A percentile compares a stretch with the other conserved stretches of the same genome.
These are phyloP conservation scores for Eragrostis tef DNA, from an alignment of 202 grass and related monocot species.

Conservation along the genomic window DNA sequence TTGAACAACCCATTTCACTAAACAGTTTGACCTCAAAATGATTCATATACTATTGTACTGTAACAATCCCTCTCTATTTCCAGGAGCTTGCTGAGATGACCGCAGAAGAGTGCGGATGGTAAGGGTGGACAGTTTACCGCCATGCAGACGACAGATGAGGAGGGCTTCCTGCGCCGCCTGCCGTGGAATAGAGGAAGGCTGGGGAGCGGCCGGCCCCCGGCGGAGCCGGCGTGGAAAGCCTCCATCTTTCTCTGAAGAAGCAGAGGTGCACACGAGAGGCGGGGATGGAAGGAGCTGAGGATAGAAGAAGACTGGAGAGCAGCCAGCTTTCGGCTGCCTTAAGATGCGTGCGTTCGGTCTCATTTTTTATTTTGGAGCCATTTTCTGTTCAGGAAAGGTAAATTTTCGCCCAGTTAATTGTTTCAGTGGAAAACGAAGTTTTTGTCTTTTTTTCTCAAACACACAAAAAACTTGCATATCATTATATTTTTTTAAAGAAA, in stretches of 20 bases:
- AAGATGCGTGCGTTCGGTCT: not conserved
- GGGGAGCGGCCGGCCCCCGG: not conserved
- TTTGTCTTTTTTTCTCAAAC: too few species aligned
- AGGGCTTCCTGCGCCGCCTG: constrained; percentile 43
- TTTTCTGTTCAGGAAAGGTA: too few species aligned
- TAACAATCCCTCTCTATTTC: not conserved
- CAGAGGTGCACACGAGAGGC: constrained; percentile 4
- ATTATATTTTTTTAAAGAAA: too few species aligned
- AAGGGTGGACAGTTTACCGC: constrained; percentile 58
- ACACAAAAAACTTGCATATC: too few species aligned
- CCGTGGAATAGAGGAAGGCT: constrained; percentile 21
- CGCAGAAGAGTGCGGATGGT: not conserved
- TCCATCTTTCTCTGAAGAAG: constrained; percentile 53
- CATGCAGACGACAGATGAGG: constrained; percentile 73
- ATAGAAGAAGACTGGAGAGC: not conserved
- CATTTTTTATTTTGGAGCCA: too few species aligned
- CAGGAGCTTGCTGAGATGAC: not conserved
- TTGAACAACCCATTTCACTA: not conserved
- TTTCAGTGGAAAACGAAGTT: too few species aligned
- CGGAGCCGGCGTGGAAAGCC: constrained; percentile 54
- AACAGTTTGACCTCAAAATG: not conserved
- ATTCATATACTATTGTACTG: not conserved
- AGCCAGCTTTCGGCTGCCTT: not conserved
- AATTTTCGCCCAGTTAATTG: too few species aligned
- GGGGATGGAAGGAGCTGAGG: not conserved